These are phyloP conservation scores for Panicum miliaceum DNA, from an alignment of 176 grass and related monocot genomes.

Conservation along the genomic window DNA sequence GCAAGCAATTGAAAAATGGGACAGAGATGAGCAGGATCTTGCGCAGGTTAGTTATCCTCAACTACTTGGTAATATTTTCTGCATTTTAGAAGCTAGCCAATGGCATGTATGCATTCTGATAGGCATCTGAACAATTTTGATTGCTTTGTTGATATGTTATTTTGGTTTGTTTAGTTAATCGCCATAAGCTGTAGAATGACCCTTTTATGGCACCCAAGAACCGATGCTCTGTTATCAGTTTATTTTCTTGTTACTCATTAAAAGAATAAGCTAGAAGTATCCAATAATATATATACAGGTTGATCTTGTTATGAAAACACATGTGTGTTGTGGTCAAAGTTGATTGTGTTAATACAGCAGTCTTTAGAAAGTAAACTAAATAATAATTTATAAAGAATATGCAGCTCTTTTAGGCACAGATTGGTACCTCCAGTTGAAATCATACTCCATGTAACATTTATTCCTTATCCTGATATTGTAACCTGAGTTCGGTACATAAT, in stretches of 20 bases:
- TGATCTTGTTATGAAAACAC: neutral
- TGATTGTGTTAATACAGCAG: neutral
- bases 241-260: conserved; percentile 2
- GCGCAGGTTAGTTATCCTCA: conserved; percentile 70
- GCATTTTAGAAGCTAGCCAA: neutral
- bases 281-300: neutral
- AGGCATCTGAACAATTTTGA: neutral
- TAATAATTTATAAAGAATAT: neutral
- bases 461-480: neutral
- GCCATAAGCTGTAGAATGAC: neutral
- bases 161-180: conserved; percentile 1
- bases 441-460: neutral
- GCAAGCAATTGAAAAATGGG: conserved; percentile 97
- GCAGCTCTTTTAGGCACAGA: neutral
- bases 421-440: neutral
- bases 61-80: neutral
- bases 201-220: conserved; percentile 3
- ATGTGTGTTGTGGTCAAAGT: neutral
- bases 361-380: neutral
- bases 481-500: too few relatives aligned
- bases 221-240: neutral
- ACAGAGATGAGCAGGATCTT: conserved; percentile 89
- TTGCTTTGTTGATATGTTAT: conserved; percentile 3
- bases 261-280: neutral
- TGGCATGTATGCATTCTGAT: neutral